Conservation (phyloP, 208 protist species). For the Leishmania amazonensis region DNA sequence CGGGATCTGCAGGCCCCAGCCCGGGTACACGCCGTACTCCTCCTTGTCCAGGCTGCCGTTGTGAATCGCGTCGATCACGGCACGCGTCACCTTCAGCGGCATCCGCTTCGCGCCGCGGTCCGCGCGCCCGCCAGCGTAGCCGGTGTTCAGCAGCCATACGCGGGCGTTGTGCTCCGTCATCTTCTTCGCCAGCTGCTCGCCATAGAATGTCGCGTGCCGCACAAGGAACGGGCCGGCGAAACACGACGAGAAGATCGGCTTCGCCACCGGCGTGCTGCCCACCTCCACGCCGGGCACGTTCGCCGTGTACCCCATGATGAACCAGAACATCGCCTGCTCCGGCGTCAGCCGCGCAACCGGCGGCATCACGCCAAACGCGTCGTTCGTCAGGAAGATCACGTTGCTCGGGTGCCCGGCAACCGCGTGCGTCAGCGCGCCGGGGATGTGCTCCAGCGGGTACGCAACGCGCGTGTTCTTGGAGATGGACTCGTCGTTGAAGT, state of each 20-base stretch:
- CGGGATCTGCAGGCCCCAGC: slow-evolving; percentile 93
- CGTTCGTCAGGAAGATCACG: slow-evolving; percentile 97
- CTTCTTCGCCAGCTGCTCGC: slow-evolving; percentile 95
- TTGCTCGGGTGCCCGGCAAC: slow-evolving; percentile 92
- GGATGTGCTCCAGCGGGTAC: slow-evolving; percentile 96
- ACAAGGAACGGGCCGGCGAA: slow-evolving; percentile 96
- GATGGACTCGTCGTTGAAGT: slow-evolving; percentile 93
- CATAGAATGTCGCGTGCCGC: slow-evolving; percentile 96
- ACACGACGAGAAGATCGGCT: slow-evolving; percentile 95
- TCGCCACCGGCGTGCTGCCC: slow-evolving; percentile 91
- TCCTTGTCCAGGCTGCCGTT: slow-evolving; percentile 86
- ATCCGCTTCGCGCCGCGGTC: slow-evolving; percentile 91
- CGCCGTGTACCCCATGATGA: slow-evolving; percentile 96
- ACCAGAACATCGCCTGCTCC: slow-evolving; percentile 95
- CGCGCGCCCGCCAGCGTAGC: slow-evolving; percentile 90
- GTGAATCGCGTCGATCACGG: slow-evolving; percentile 97
- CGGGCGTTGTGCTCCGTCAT: slow-evolving; percentile 81
- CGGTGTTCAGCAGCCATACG: slow-evolving; percentile 96
- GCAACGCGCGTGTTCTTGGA: slow-evolving; percentile 97
- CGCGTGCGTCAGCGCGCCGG: slow-evolving; percentile 84
- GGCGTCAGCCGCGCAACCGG: slow-evolving; percentile 92
- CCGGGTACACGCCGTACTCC: slow-evolving; percentile 66
- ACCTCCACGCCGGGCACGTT: slow-evolving; percentile 94
- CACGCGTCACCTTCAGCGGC: slow-evolving; percentile 92
- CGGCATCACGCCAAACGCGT: slow-evolving; percentile 97